Conservation (phyloP, 495 filamentous ascomycete species). For the Neurospora sp. region DNA sequence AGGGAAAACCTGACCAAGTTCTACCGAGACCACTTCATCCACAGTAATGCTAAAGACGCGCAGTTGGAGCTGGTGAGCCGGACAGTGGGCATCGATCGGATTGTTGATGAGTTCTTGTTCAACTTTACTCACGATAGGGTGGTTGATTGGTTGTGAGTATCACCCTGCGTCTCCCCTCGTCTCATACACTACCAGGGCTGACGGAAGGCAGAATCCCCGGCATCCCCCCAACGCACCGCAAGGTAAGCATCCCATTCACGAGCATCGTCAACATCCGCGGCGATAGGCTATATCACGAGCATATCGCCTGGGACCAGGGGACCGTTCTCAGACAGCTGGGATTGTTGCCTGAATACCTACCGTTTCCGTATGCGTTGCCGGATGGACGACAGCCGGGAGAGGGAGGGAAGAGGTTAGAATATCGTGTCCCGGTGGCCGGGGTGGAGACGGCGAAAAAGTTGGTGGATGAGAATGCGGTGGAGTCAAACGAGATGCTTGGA, state of each 20-base stretch:
- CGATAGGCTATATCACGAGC: constrained; percentile 68
- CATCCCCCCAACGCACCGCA: constrained; percentile 57
- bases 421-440: constrained; percentile 60
- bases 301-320: constrained; percentile 85
- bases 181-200: not conserved
- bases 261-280: constrained; percentile 66
- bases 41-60: constrained; percentile 56
- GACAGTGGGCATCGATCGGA: constrained; percentile 49
- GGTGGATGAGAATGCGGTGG: constrained; percentile 46
- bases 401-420: constrained; percentile 42
- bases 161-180: not conserved
- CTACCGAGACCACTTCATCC: constrained; percentile 67
- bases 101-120: constrained; percentile 49
- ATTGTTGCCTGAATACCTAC: constrained; percentile 50
- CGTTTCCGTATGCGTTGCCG: constrained; percentile 45
- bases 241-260: constrained; percentile 62
- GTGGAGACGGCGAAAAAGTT: constrained; percentile 57
- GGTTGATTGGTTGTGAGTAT: constrained; percentile 61
- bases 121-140: constrained; percentile 61
- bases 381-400: constrained; percentile 25
- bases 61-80: constrained; percentile 61
- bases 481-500: constrained; percentile 56
- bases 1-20: constrained; percentile 55
- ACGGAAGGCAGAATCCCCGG: constrained; percentile 45
- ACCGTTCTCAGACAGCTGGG: constrained; percentile 70